Percentiles rank a stretch among this genome's conserved stretches.
Evolutionary conservation across 768 basidiomycete species (phyloP).

Genomic region (Tylopilus sp.): DNA sequence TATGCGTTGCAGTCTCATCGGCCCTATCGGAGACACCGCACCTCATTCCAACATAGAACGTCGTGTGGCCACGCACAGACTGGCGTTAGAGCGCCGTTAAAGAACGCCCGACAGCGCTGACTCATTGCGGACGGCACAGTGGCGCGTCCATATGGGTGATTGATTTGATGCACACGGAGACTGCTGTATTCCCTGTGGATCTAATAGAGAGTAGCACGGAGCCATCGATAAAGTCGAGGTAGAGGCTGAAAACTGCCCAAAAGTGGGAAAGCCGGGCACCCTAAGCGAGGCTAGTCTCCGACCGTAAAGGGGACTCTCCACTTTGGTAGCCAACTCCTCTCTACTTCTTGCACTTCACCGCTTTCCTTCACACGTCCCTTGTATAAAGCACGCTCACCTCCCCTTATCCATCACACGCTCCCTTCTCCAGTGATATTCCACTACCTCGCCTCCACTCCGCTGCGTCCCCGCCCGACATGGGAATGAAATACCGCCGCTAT

Average conservation of each 20-base stretch:
- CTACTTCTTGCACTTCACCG: conserved; percentile 4
- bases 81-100: conserved; percentile 32
- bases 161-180: neutral
- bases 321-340: conserved; percentile 2
- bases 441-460: neutral
- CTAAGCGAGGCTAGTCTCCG: conserved; percentile 22
- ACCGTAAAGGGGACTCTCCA: conserved; percentile 23
- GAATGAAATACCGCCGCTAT: conserved; percentile 87
- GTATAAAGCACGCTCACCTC: conserved; percentile 25
- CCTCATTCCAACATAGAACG: neutral
- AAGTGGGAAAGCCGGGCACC: conserved; percentile 26
- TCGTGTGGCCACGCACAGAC: neutral
- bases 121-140: neutral
- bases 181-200: neutral
- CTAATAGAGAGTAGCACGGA: neutral
- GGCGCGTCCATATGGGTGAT: neutral
- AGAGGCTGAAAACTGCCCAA: conserved; percentile 1
- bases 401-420: neutral
- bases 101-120: neutral
- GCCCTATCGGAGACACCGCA: neutral
- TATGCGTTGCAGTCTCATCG: neutral
- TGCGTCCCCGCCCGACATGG: conserved; percentile 49
- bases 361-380: conserved; percentile 28
- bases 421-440: conserved; percentile 1
- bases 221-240: conserved; percentile 7